A percentile compares a stretch with the other conserved stretches of the same genome.
Conservation (phyloP, 2,329 filamentous ascomycete species). For the Fusarium burgessii region DNA sequence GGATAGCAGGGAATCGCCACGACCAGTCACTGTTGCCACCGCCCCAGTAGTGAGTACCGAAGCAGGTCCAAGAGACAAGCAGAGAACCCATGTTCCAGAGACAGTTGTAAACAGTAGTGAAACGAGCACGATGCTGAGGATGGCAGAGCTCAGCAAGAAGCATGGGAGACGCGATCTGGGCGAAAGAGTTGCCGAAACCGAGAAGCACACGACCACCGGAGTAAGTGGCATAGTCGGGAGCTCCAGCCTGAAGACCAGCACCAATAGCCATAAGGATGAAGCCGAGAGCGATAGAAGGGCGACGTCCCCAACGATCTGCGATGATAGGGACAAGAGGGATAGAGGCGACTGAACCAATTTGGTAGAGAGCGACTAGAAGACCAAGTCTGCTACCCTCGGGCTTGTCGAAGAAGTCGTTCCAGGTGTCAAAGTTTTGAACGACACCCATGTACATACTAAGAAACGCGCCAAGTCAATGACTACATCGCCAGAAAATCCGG, state of each 20-base stretch:
- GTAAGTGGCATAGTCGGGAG: constrained; percentile 56
- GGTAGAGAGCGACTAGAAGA: constrained; percentile 64
- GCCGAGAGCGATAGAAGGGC: constrained; percentile 57
- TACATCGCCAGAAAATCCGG: constrained; percentile 68
- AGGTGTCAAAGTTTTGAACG: constrained; percentile 65
- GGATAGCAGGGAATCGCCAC: constrained; percentile 73
- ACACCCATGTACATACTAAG: constrained; percentile 62
- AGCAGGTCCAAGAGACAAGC: constrained; percentile 72
- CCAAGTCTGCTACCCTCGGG: constrained; percentile 57
- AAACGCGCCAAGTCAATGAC: constrained; percentile 67
- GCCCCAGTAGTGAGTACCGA: constrained; percentile 68
- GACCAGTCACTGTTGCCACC: constrained; percentile 65
- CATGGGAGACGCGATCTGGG: constrained; percentile 73
- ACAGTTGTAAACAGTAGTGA: constrained; percentile 76
- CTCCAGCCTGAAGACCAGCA: constrained; percentile 48
- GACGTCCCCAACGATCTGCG: constrained; percentile 58
- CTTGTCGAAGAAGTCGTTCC: constrained; percentile 61
- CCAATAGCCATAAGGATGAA: constrained; percentile 58
- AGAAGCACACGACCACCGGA: constrained; percentile 55
- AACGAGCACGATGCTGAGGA: constrained; percentile 74
- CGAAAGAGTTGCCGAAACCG: constrained; percentile 75
- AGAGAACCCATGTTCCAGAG: constrained; percentile 73
- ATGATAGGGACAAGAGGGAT: constrained; percentile 61
- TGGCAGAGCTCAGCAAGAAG: constrained; percentile 75
- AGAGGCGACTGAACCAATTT: constrained; percentile 61